Base-by-base conservation (phyloP, 805 yeast genomes). In the Cyberlindnera subsufficiens region DNA sequence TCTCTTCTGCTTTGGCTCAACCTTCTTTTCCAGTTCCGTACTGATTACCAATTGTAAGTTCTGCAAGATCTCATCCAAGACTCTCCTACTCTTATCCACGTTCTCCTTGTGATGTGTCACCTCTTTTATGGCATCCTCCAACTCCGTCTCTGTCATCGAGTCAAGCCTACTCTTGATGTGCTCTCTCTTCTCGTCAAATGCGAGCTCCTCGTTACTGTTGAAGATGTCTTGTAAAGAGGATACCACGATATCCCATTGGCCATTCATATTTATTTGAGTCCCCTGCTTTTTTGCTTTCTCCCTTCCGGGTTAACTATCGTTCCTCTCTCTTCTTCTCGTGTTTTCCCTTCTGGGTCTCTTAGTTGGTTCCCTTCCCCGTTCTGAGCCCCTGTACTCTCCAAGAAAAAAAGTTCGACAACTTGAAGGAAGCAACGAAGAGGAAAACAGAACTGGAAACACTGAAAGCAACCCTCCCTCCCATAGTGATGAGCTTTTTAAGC, bases 151-250 rank as follows among this genome's bases (percentile, higher is more conserved):
- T 22, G 60, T 50, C 47, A 65, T 41, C 15, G 58, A 61, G n/a
- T 57, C 56, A 14, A 65, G 53, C 33, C 55, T 63, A 1, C 58
- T 59, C 34, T 53, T 58, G 35, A 51, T 63, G 7, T 53, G 36
- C n/a, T 52, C 55, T 30, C 49, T 45, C 19, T 58, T 53, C 30
- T 63, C 67, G 47, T 80, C 82, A 43, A 82, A 74, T 3, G 74
- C 59, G 5, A 67, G 57, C 13, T 73, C 67, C 51, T 78, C 86
- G 53, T 80, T 80, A 22, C 78, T 69, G 48, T 77, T 81, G 59
- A 78, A 78, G 10, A 81, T 70, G 51, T 82, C 89, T 56, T 82
- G 89, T 16, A 83, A 63, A 1, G 84, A 78, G 6, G 87, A 71
- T 3, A 79, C 66, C 6, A 80, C 80, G 27, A 75, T 72, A 52